A percentile compares a stretch with the other conserved stretches of the same genome.
Evolutionary conservation across 257 asterid genomes (phyloP).

Genomic region (Solanum paucissectum): DNA sequence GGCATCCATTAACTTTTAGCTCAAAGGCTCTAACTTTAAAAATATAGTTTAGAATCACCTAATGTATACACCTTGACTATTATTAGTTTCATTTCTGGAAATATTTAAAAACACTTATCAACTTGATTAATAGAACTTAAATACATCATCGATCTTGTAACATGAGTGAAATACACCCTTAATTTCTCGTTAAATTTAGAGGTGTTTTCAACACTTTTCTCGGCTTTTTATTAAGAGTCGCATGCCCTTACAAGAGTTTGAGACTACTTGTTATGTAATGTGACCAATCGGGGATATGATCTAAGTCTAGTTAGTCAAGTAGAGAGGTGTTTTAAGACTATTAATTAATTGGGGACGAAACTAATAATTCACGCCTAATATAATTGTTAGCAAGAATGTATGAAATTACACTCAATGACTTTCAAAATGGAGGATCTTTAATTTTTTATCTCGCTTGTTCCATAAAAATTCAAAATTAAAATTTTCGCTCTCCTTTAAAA

Average conservation of each 20-base stretch:
- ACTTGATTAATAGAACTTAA: neutral
- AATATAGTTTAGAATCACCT: too few species aligned
- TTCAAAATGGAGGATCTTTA: neutral
- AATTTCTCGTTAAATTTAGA: too few species aligned
- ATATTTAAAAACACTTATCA: too few species aligned
- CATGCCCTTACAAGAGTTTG: neutral
- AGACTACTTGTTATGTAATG: neutral
- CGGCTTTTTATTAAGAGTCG: neutral
- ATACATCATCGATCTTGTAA: neutral
- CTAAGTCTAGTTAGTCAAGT: neutral
- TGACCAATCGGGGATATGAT: neutral
- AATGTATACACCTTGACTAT: too few species aligned
- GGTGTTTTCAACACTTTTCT: neutral
- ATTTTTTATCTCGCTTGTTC: neutral
- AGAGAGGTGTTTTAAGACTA: too few species aligned
- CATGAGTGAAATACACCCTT: neutral
- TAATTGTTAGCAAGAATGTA: too few species aligned
- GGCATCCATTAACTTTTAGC: too few species aligned
- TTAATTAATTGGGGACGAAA: neutral
- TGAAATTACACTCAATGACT: neutral
- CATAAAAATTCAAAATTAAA: too few species aligned
- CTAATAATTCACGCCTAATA: too few species aligned
- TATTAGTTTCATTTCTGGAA: too few species aligned
- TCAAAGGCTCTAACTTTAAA: too few species aligned
- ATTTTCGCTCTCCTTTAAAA: neutral